These are phyloP conservation scores for Linnemannia elongata DNA, from an alignment of 192 early-diverging fungal species.

Conservation along the genomic window DNA sequence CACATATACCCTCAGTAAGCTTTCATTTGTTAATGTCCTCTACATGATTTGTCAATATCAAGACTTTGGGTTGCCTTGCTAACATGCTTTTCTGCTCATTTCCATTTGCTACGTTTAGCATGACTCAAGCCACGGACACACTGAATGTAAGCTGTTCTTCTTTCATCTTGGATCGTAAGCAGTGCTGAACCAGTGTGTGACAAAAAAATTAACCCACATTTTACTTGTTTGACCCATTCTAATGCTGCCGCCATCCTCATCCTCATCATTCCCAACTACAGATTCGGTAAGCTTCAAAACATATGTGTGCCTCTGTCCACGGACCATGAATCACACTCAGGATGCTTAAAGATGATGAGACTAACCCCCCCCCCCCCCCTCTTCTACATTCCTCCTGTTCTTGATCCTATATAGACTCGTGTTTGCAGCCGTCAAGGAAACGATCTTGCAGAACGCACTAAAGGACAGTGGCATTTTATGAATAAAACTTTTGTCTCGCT, in stretches of 20 bases:
- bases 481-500: neutral
- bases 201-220: neutral
- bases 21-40: neutral
- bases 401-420: constrained; percentile 66
- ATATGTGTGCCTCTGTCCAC: neutral
- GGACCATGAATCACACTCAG: neutral
- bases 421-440: constrained; percentile 95
- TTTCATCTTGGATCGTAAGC: too few species aligned
- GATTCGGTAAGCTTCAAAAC: constrained; percentile 28
- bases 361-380: too few species aligned
- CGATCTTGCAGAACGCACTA: constrained; percentile 88
- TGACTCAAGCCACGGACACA: constrained; percentile 92
- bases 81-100: neutral
- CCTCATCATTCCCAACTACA: constrained; percentile 4
- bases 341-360: neutral
- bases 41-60: neutral
- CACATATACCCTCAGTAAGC: constrained; percentile 85
- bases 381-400: neutral
- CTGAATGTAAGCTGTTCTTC: constrained; percentile 69
- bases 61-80: neutral
- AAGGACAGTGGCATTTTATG: constrained; percentile 83
- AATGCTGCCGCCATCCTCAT: neutral
- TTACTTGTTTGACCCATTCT: neutral
- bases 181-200: too few species aligned
- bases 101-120: constrained; percentile 51